Percentiles rank a stretch among this genome's conserved stretches.
Conservation (phyloP, 192 early-diverging fungal species). For the Kappamyces sp. region DNA sequence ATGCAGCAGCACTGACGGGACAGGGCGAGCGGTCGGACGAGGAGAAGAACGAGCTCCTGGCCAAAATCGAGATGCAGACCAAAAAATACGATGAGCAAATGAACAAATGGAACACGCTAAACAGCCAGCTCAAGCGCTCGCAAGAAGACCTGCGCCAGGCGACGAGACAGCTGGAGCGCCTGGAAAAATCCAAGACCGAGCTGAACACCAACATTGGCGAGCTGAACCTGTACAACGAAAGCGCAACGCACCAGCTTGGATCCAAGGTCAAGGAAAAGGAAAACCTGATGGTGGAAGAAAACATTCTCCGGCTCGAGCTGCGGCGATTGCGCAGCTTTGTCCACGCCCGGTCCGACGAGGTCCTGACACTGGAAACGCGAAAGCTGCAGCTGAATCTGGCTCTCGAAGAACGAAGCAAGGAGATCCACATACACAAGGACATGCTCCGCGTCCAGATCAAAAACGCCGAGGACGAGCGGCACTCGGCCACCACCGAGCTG, state of each 20-base stretch:
- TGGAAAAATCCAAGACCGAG: conserved; percentile 38
- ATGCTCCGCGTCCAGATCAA: conserved; percentile 52
- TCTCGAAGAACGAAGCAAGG: conserved; percentile 54
- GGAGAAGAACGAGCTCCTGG: conserved; percentile 48
- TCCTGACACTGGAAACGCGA: conserved; percentile 46
- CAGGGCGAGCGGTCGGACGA: conserved; percentile 58
- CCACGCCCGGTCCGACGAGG: conserved; percentile 47
- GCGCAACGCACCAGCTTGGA: conserved; percentile 46
- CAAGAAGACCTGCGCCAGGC: conserved; percentile 51
- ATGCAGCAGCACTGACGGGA: background rate
- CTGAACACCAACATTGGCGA: conserved; percentile 47
- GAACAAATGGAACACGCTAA: conserved; percentile 36
- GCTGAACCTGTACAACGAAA: conserved; percentile 54
- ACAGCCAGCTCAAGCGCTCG: conserved; percentile 51
- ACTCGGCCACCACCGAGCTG: conserved; percentile 48
- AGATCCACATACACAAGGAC: conserved; percentile 52
- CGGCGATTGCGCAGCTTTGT: conserved; percentile 48
- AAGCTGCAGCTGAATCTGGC: conserved; percentile 50
- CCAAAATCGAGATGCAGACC: conserved; percentile 44
- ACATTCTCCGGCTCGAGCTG: conserved; percentile 53
- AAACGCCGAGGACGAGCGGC: conserved; percentile 50
- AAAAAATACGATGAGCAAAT: conserved; percentile 37
- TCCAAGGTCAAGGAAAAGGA: conserved; percentile 51
- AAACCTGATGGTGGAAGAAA: conserved; percentile 57
- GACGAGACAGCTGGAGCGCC: conserved; percentile 35